Conservation (phyloP, 805 yeast genomes). For the Lipomyces starkeyi region DNA sequence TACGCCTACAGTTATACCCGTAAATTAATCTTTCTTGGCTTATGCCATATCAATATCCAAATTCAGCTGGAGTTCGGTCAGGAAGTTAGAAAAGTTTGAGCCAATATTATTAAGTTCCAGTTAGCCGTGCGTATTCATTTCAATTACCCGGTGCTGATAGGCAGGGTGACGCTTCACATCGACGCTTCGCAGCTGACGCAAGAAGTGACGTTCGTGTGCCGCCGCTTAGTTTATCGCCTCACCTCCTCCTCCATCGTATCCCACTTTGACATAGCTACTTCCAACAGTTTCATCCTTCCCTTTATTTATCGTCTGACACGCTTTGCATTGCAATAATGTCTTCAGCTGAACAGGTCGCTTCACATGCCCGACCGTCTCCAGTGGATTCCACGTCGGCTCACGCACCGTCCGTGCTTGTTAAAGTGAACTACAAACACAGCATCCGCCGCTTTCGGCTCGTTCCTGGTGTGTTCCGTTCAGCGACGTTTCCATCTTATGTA, state of each 20-base stretch:
- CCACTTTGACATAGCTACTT: background rate
- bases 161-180: background rate
- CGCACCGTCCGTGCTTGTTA: constrained; percentile 24
- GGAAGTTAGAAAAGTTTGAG: too few relatives aligned
- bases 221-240: background rate
- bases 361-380: constrained; percentile 4
- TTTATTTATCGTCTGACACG: background rate
- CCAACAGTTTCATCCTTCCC: background rate
- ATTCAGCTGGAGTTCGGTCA: too few relatives aligned
- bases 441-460: constrained; percentile 31
- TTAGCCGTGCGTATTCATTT: background rate
- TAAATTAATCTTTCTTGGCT: too few relatives aligned
- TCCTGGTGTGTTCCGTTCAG: background rate
- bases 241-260: background rate
- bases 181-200: background rate
- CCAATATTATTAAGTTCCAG: background rate
- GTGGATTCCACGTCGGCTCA: constrained; percentile 9
- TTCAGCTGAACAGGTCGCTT: background rate
- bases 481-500: constrained; percentile 17
- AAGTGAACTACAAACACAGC: constrained; percentile 23
- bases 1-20: too few relatives aligned
- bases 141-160: background rate
- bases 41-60: too few relatives aligned
- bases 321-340: background rate
- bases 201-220: background rate